Base-by-base conservation (phyloP, 805 yeast species). In the Kurtzmaniella cleridarum region DNA sequence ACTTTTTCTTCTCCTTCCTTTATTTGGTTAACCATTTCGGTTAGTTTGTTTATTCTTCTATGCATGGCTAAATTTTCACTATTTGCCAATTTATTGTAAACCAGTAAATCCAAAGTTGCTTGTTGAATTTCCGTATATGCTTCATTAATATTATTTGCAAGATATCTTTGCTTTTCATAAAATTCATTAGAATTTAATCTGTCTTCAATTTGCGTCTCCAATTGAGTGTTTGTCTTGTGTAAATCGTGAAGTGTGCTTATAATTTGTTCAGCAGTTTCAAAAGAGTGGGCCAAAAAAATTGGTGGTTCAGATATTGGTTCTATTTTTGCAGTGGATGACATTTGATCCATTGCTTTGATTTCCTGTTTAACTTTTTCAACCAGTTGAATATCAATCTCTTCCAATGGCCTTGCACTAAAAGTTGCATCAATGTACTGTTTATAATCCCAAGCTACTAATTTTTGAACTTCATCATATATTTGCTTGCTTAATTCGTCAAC, bases 401-500 rank as follows among this genome's bases (percentile, higher is more conserved):
- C 55, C 5, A 57, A 29, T 5, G 52, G 38, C 23, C 36, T 35
- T 3, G 52, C 57, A 2, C 38, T 40, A 39, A 34, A 48, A 3
- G 41, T 20, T 2, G 51, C 33, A 39, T 57, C 63, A 11, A 52
- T 54, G 16, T 50, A 41, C 44, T 59, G 66, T 4, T 60, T 42
- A 36, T 55, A 64, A 48, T 75, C 81, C 0, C 76, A 69, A 36
- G 55, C 55, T 4, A 73, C 54, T n/a, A 75, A 50, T 1, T 41
- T 48, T 6, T 50, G 35, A 34, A 69, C 43, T 42, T 73, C 77
- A 2, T 41, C 35, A 12, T 51, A 52, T 0, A 72, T 20, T 20
- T 20, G 24, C 24, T 20, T 20, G 24, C 8, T 54, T 7, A 43
- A 27, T 5, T 38, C 23, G 2, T 57, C 58, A 2, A 57, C 27